These are phyloP conservation scores for Colletotrichum tofieldiae DNA, from an alignment of 2,329 filamentous ascomycete species.

Conservation along the genomic window DNA sequence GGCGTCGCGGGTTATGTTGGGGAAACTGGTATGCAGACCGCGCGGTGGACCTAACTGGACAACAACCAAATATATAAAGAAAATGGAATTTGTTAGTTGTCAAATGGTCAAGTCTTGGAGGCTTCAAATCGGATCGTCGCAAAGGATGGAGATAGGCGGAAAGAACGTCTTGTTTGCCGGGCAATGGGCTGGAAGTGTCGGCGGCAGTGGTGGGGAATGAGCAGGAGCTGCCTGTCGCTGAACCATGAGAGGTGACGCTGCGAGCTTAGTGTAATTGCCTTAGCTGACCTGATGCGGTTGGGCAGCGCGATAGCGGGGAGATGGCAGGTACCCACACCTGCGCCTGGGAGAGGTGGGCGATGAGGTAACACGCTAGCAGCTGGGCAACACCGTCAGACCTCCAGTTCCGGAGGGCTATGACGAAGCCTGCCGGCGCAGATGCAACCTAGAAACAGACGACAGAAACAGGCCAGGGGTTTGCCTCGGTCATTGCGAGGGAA, in stretches of 20 bases:
- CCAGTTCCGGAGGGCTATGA: conserved; percentile 40
- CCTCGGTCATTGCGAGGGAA: conserved; percentile 2
- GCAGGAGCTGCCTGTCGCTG: conserved; percentile 38
- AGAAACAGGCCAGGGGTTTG: conserved; percentile 17
- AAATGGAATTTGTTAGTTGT: neutral
- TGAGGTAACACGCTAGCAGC: conserved; percentile 39
- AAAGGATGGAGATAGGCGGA: conserved; percentile 27
- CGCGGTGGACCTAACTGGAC: neutral
- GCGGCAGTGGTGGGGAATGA: conserved; percentile 40
- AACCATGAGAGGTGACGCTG: conserved; percentile 37
- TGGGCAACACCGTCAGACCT: conserved; percentile 32
- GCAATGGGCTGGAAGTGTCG: conserved; percentile 38
- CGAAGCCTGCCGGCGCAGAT: conserved; percentile 34
- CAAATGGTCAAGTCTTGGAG: neutral
- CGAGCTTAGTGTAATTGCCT: conserved; percentile 17
- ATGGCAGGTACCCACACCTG: conserved; percentile 23
- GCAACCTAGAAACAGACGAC: conserved; percentile 21
- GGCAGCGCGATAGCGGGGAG: conserved; percentile 34
- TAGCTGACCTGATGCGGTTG: conserved; percentile 35
- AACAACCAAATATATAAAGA: neutral
- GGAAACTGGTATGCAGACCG: conserved; percentile 3
- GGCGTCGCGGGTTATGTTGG: conserved; percentile 5
- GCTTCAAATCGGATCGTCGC: conserved; percentile 24
- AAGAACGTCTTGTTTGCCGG: conserved; percentile 32
- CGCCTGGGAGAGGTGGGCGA: conserved; percentile 3